These are phyloP conservation scores for Musa troglodytarum DNA, from an alignment of 176 grass and related monocot species.

Conservation along the genomic window DNA sequence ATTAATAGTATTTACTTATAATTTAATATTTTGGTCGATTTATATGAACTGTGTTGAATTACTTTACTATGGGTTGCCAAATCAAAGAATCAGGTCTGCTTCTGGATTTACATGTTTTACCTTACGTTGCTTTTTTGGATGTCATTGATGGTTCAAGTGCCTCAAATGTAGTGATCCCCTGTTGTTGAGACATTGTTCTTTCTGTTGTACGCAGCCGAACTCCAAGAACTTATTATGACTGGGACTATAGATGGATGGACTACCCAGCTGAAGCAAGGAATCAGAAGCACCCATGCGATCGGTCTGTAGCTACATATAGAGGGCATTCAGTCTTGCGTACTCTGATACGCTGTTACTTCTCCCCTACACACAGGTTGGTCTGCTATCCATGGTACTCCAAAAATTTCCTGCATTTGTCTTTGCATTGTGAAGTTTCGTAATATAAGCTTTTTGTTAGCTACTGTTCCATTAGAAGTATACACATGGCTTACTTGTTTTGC, in stretches of 20 bases:
- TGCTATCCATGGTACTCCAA: not conserved
- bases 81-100: not conserved
- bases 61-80: not conserved
- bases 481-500: not conserved
- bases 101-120: not conserved
- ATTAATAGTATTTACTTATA: not conserved
- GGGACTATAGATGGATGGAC: conserved; percentile 80
- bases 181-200: not conserved
- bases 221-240: conserved; percentile 29
- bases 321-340: conserved; percentile 80
- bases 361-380: conserved; percentile 66
- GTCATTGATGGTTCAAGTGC: not conserved
- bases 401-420: too few relatives aligned
- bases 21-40: not conserved
- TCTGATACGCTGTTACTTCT: conserved; percentile 94
- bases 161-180: not conserved
- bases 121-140: not conserved
- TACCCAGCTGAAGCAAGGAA: conserved; percentile 45
- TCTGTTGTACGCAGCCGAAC: conserved; percentile 28
- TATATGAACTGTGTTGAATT: not conserved
- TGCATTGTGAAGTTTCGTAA: too few relatives aligned
- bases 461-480: too few relatives aligned
- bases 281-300: conserved; percentile 58
- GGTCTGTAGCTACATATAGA: conserved; percentile 77
- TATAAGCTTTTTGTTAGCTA: not conserved